Evolutionary conservation across 2,329 filamentous ascomycete species (phyloP).

Genomic region (Blastomyces gilchristii): DNA sequence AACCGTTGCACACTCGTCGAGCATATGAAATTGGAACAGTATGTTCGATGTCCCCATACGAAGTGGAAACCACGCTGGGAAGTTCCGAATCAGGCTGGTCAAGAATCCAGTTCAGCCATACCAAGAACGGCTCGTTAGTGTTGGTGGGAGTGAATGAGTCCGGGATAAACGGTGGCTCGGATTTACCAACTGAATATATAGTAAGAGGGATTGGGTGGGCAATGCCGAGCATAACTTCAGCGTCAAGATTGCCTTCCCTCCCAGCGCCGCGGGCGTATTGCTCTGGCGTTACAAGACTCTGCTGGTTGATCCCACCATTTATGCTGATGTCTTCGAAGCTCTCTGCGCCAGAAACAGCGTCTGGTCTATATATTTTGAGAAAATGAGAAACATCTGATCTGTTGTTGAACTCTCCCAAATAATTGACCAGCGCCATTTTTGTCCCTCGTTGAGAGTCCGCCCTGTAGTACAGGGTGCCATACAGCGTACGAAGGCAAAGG

Average conservation of each 20-base stretch:
- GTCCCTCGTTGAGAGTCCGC: neutral
- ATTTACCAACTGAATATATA: neutral
- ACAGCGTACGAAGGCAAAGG: constrained; percentile 1
- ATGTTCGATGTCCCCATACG: constrained; percentile 59
- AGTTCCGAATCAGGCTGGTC: constrained; percentile 31
- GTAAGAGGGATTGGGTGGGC: constrained; percentile 2
- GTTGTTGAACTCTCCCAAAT: constrained; percentile 5
- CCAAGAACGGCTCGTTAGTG: constrained; percentile 2
- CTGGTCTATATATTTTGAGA: constrained; percentile 1
- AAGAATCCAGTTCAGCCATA: constrained; percentile 3
- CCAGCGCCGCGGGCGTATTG: neutral
- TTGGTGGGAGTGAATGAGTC: constrained; percentile 4
- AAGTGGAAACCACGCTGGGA: constrained; percentile 56
- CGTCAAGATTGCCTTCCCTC: constrained; percentile 2
- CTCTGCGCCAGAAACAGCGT: neutral
- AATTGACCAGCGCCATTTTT: constrained; percentile 3
- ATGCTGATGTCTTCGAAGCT: constrained; percentile 4
- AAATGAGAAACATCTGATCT: constrained; percentile 4
- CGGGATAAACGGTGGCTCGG: constrained; percentile 1
- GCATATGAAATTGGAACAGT: constrained; percentile 51
- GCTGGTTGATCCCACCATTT: constrained; percentile 1
- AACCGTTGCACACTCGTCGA: constrained; percentile 50
- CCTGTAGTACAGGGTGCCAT: constrained; percentile 3
- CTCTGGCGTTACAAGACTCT: neutral
- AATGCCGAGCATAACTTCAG: constrained; percentile 2